Conservation (phyloP, 164 flowering plant species). For the Akebia trifoliata region DNA sequence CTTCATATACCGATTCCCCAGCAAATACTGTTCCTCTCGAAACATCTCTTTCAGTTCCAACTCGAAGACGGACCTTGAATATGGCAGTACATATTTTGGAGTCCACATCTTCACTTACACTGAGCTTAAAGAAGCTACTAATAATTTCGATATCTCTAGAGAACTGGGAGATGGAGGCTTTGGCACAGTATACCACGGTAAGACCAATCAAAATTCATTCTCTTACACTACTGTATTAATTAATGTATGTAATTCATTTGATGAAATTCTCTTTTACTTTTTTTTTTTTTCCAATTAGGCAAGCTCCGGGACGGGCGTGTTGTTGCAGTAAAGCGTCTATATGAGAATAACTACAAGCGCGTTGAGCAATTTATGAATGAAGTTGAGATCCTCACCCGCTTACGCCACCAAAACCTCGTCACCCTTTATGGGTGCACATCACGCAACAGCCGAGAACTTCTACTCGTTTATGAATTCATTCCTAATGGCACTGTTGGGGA, state of each 20-base stretch:
- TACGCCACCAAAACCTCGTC: slow-evolving; percentile 67
- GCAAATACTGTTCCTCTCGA: slow-evolving; percentile 2
- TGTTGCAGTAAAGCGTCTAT: slow-evolving; percentile 74
- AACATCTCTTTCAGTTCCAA: slow-evolving; percentile 1
- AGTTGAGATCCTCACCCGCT: slow-evolving; percentile 50
- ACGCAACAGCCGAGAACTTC: slow-evolving; percentile 57
- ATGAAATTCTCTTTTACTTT: neutral
- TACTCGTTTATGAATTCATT: slow-evolving; percentile 69
- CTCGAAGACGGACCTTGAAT: slow-evolving; percentile 14
- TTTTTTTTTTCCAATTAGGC: slow-evolving; percentile 26
- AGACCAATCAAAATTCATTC: neutral
- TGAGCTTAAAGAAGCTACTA: slow-evolving; percentile 38
- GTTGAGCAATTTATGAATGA: slow-evolving; percentile 77
- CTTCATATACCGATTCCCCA: neutral
- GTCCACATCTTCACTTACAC: slow-evolving; percentile 23
- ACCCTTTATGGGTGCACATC: slow-evolving; percentile 78
- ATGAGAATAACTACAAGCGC: slow-evolving; percentile 51
- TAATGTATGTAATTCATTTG: too few species aligned
- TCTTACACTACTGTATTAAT: neutral
- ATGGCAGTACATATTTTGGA: slow-evolving; percentile 13
- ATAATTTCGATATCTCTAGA: slow-evolving; percentile 25
- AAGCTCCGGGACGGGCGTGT: slow-evolving; percentile 63
- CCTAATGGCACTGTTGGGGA: slow-evolving; percentile 77
- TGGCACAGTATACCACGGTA: slow-evolving; percentile 37
- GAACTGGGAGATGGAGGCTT: slow-evolving; percentile 42